Evolutionary conservation across 495 filamentous ascomycete genomes (phyloP).

Genomic region (Chaetomium fimeti): DNA sequence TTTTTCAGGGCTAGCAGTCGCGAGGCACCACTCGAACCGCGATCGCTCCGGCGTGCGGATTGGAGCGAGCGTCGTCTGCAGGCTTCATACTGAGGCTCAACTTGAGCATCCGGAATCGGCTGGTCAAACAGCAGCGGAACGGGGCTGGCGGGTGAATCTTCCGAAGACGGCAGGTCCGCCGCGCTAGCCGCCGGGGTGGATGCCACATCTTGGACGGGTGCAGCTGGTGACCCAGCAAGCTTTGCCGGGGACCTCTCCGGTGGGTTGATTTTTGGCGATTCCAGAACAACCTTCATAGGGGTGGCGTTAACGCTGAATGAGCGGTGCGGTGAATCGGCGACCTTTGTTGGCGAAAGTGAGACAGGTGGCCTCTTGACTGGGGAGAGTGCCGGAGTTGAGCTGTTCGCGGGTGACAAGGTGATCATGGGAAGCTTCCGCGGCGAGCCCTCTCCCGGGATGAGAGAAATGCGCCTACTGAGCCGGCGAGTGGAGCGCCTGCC

Average conservation of each 20-base stretch:
- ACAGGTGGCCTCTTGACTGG: slow-evolving; percentile 28
- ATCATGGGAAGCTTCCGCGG: slow-evolving; percentile 27
- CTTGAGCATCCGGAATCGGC: slow-evolving; percentile 21
- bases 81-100: slow-evolving; percentile 32
- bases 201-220: background rate
- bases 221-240: slow-evolving; percentile 16
- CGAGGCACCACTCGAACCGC: slow-evolving; percentile 24
- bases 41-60: slow-evolving; percentile 32
- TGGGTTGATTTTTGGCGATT: slow-evolving; percentile 28
- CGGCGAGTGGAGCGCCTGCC: slow-evolving; percentile 29
- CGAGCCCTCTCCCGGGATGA: slow-evolving; percentile 28
- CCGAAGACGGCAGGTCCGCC: background rate
- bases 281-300: slow-evolving; percentile 32
- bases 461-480: slow-evolving; percentile 34
- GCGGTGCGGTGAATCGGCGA: slow-evolving; percentile 31
- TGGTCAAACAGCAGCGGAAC: slow-evolving; percentile 36
- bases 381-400: slow-evolving; percentile 18
- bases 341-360: slow-evolving; percentile 27
- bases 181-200: background rate
- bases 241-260: slow-evolving; percentile 27
- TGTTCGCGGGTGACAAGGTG: slow-evolving; percentile 25
- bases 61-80: slow-evolving; percentile 32
- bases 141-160: slow-evolving; percentile 9
- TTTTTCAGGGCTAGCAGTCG: slow-evolving; percentile 29
- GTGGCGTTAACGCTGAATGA: slow-evolving; percentile 31